Evolutionary conservation across 2,329 filamentous ascomycete species (phyloP), one percentile per base, ranked within the genome.

Genomic region (Raffaelea albimanens): DNA sequence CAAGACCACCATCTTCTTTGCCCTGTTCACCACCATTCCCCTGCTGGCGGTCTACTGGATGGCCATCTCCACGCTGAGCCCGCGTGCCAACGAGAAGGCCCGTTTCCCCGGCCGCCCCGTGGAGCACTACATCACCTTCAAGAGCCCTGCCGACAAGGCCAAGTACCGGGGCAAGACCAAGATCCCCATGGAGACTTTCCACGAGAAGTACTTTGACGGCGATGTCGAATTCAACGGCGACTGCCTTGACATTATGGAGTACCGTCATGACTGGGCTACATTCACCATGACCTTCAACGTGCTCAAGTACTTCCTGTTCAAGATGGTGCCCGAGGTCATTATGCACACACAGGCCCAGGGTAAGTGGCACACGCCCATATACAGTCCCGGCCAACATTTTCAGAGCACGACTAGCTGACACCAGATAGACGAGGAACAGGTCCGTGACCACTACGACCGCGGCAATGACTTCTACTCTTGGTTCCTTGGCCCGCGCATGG

Each of bases 401-500:
- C 25, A 29, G 25, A 7, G 13, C 25, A 29, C 13, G 25, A 33
- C 42, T 46, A 38, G 43, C 39, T 25, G 18, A 20, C n/a, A 22
- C 4, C 19, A 56, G 7, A n/a, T 16, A 88, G 91, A 97, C 58
- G 90, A 96, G 77, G 91, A 97, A 68, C 93, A 97, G 71, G 90
- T 97, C 49, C 88, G 90, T 63, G 88, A 90, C 67, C 89, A 96
- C 73, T 98, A 98, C 69, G 93, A 97, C 76, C 84, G 89, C 55
- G 93, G 93, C 62, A 89, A 98, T 65, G 93, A 97, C 69, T 95
- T 96, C 72, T 98, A 98, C 75, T 85, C 81, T 65, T 98, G 90
- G 89, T 97, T 97, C 78, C 80, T 97, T 54, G 93, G 93, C 52
- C 91, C 91, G 50, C 90, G 91, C 62, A 98, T 97, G 93, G 88